These are phyloP conservation scores for Pestalotiopsis sp. DNA, from an alignment of 2,329 filamentous ascomycete genomes.

Conservation along the genomic window DNA sequence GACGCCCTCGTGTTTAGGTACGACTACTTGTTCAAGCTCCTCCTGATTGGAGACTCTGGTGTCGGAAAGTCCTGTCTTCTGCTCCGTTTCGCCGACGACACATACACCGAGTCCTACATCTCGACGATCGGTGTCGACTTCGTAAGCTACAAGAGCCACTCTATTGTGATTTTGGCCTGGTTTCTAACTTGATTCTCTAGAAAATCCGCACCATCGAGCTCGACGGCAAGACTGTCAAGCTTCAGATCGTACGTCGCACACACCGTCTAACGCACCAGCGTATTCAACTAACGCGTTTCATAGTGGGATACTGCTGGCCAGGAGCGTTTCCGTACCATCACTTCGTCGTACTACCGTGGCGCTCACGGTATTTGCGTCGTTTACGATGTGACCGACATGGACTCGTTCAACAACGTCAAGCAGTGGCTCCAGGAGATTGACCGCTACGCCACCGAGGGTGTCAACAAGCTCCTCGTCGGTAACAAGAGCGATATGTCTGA, in stretches of 20 bases:
- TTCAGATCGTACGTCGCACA: conserved; percentile 81
- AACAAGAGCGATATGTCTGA: conserved; percentile 99
- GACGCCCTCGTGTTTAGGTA: conserved; percentile 65
- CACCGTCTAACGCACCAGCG: background rate
- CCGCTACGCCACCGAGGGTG: conserved; percentile 96
- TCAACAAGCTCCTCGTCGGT: conserved; percentile 98
- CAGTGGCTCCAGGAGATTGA: conserved; percentile 99
- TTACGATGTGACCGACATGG: conserved; percentile 99
- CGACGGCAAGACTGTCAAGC: conserved; percentile 99
- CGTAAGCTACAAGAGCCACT: conserved; percentile 57
- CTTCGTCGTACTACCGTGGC: conserved; percentile 98
- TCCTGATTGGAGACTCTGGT: conserved; percentile 99
- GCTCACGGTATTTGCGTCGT: conserved; percentile 99
- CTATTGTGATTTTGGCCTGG: background rate
- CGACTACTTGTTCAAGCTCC: conserved; percentile 99
- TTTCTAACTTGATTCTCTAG: conserved; percentile 48
- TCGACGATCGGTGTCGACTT: conserved; percentile 99
- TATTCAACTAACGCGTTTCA: conserved; percentile 29
- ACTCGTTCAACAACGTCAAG: conserved; percentile 99
- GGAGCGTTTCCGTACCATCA: conserved; percentile 99
- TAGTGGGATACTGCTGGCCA: conserved; percentile 99
- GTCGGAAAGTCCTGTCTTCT: conserved; percentile 99
- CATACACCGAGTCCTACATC: conserved; percentile 99
- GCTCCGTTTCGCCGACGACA: conserved; percentile 96
- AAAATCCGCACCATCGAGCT: conserved; percentile 99